These are phyloP conservation scores for Phytophthora citrophthora DNA, from an alignment of 352 stramenopile species.

Conservation along the genomic window DNA sequence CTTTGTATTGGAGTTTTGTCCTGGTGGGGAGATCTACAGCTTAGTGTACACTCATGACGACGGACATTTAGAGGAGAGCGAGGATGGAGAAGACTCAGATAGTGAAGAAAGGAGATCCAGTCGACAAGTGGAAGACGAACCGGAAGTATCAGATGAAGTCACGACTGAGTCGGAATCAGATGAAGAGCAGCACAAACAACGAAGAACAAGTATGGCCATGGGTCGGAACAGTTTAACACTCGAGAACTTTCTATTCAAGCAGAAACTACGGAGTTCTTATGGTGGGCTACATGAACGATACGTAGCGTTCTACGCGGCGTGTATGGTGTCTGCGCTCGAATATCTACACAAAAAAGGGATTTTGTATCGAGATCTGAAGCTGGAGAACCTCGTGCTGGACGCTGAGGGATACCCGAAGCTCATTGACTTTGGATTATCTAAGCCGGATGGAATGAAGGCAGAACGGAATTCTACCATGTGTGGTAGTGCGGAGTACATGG, in stretches of 20 bases:
- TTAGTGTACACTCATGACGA: slow-evolving; percentile 74
- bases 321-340: slow-evolving; percentile 93
- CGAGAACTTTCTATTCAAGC: slow-evolving; percentile 51
- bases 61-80: slow-evolving; percentile 31
- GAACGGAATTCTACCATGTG: slow-evolving; percentile 62
- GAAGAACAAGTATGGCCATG: slow-evolving; percentile 22
- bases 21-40: slow-evolving; percentile 86
- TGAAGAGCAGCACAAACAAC: slow-evolving; percentile 37
- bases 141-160: slow-evolving; percentile 26
- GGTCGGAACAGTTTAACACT: slow-evolving; percentile 41
- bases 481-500: slow-evolving; percentile 83
- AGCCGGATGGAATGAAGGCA: slow-evolving; percentile 55
- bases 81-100: slow-evolving; percentile 20
- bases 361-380: slow-evolving; percentile 88
- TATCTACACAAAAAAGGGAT: slow-evolving; percentile 66
- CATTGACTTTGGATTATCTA: slow-evolving; percentile 76
- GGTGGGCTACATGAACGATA: slow-evolving; percentile 87
- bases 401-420: slow-evolving; percentile 86
- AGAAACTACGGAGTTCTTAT: slow-evolving; percentile 36
- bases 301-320: slow-evolving; percentile 94
- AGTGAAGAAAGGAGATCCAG: slow-evolving; percentile 24
- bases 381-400: slow-evolving; percentile 90
- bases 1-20: slow-evolving; percentile 79
- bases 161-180: slow-evolving; percentile 52
- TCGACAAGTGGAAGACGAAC: slow-evolving; percentile 25